These are phyloP conservation scores for Biscutella laevigata DNA, from an alignment of 441 rosid genomes.

Conservation along the genomic window DNA sequence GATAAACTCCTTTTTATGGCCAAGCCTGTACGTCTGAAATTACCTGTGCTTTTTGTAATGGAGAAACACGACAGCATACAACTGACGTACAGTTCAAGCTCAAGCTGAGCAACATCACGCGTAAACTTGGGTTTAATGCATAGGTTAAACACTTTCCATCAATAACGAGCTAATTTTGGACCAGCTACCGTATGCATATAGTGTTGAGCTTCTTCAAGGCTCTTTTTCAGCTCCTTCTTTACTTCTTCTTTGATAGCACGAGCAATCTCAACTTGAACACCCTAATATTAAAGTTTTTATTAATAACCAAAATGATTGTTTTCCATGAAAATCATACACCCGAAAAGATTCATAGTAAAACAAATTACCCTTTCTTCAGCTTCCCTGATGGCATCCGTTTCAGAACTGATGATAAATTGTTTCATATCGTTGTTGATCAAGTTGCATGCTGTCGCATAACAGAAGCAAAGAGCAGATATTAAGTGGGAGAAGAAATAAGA, in stretches of 20 bases:
- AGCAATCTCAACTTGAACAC: conserved; percentile 60
- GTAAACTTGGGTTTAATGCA: conserved; percentile 84
- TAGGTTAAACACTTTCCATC: conserved; percentile 99
- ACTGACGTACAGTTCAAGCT: conserved; percentile 95
- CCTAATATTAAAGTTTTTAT: conserved; percentile 44
- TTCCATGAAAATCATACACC: conserved; percentile 63
- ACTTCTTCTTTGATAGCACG: conserved; percentile 84
- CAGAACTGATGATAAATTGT: conserved; percentile 90
- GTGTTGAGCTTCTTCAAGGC: conserved; percentile 80
- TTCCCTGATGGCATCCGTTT: conserved; percentile 81
- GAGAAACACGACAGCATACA: conserved; percentile 99
- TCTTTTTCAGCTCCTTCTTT: conserved; percentile 58
- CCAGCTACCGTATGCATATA: conserved; percentile 43
- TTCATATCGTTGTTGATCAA: conserved; percentile 94
- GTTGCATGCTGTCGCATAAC: conserved; percentile 73
- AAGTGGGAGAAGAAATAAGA: conserved; percentile 15
- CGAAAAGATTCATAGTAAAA: conserved; percentile 45
- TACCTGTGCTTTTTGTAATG: conserved; percentile 99
- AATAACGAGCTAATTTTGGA: conserved; percentile 75
- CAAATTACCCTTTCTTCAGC: conserved; percentile 76
- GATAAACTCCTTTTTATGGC: neutral
- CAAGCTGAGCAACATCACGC: conserved; percentile 77
- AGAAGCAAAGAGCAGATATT: conserved; percentile 20
- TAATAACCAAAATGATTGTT: conserved; percentile 47
- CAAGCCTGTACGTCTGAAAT: neutral